Evolutionary conservation across 225 moss, liverwort and hornwort species (phyloP).

Genomic region (Physcomitrellopsis africana): DNA sequence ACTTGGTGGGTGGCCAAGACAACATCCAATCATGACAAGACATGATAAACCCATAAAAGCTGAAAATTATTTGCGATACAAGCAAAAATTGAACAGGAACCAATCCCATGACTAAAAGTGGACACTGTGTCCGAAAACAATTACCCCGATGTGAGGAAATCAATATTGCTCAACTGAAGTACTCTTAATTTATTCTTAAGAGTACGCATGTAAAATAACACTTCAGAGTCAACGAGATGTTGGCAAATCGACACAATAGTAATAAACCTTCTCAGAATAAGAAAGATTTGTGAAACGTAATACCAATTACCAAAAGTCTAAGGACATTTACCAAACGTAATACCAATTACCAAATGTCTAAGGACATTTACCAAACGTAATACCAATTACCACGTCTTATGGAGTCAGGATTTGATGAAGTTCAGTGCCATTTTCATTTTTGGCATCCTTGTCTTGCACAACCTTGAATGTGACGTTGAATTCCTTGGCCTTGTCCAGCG

Average conservation of each 20-base stretch:
- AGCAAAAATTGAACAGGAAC: background rate
- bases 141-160: background rate
- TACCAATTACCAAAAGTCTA: background rate
- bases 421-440: conserved; percentile 11
- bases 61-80: background rate
- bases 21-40: background rate
- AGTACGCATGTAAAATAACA: background rate
- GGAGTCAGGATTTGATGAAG: conserved; percentile 30
- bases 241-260: conserved; percentile 7
- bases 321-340: too few species aligned
- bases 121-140: background rate
- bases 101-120: background rate
- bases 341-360: too few species aligned
- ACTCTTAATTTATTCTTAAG: background rate
- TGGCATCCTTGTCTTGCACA: background rate
- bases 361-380: too few species aligned
- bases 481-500: conserved; percentile 60
- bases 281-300: background rate
- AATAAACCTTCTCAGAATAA: background rate
- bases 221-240: conserved; percentile 35
- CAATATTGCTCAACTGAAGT: background rate
- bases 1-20: too few species aligned
- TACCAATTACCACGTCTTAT: conserved; percentile 14
- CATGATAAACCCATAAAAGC: background rate
- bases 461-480: conserved; percentile 54